phyloP scores from a whole-genome alignment of 108 stramenopile species.

The Fragilaria radians region DNA sequence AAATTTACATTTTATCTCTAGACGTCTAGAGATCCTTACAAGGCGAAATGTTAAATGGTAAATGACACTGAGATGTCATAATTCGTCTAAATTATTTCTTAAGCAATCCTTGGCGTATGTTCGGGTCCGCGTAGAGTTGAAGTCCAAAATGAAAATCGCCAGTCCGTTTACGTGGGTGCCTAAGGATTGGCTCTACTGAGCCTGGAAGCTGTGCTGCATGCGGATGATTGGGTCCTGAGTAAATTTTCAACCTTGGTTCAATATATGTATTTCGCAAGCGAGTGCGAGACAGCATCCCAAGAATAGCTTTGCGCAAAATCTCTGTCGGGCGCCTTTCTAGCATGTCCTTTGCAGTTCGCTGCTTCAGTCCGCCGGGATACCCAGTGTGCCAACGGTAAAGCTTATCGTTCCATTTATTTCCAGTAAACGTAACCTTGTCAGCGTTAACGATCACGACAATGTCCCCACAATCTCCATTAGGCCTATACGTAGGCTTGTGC shows the following conservation, averaged over 20 bases:
- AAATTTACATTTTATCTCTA: no score
- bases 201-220: slow-evolving; percentile 68
- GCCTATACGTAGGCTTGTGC: slow-evolving; percentile 93
- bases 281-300: slow-evolving; percentile 83
- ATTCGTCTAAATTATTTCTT: no score
- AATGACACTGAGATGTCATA: no score
- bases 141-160: slow-evolving; percentile 71
- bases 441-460: slow-evolving; percentile 92
- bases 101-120: no score
- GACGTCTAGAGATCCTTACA: no score
- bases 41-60: no score
- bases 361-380: slow-evolving; percentile 92
- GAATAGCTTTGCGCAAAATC: slow-evolving; percentile 71
- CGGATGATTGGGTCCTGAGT: slow-evolving; percentile 73
- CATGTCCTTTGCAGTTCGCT: slow-evolving; percentile 77
- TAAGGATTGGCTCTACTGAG: slow-evolving; percentile 16
- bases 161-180: slow-evolving; percentile 40
- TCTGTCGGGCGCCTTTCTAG: slow-evolving; percentile 74
- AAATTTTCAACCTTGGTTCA: slow-evolving; percentile 77
- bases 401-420: slow-evolving; percentile 90
- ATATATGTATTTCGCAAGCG: slow-evolving; percentile 75
- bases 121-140: slow-evolving; percentile 23
- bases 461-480: slow-evolving; percentile 92
- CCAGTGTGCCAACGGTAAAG: slow-evolving; percentile 85
- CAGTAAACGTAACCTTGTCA: slow-evolving; percentile 82